A percentile compares a stretch with the other conserved stretches of the same genome.
These are phyloP conservation scores for Rhizopus microsporus DNA, from an alignment of 371 early-diverging fungal genomes.

Conservation along the genomic window DNA sequence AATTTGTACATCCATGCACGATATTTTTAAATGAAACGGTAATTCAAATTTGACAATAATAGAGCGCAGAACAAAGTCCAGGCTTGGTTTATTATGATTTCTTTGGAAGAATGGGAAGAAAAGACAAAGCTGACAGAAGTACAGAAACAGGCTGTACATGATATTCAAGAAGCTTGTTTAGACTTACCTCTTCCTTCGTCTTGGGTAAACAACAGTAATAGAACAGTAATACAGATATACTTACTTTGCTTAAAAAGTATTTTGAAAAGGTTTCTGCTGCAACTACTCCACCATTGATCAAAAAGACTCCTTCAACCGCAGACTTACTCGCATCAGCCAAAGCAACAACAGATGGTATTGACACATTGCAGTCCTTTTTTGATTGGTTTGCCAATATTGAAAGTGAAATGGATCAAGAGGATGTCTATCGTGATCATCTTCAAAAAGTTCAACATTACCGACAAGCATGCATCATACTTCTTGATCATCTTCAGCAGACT, in stretches of 20 bases:
- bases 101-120: slow-evolving; percentile 72
- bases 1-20: too few relatives aligned
- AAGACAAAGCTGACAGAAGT: slow-evolving; percentile 57
- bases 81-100: slow-evolving; percentile 16
- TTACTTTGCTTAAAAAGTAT: slow-evolving; percentile 9
- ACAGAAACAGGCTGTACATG: slow-evolving; percentile 61
- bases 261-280: slow-evolving; percentile 22
- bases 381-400: slow-evolving; percentile 88
- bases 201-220: slow-evolving; percentile 30
- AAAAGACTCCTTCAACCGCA: slow-evolving; percentile 48
- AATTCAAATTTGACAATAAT: too few relatives aligned
- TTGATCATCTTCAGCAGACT: slow-evolving; percentile 57
- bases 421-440: slow-evolving; percentile 70
- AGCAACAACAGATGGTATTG: slow-evolving; percentile 57
- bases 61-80: not conserved
- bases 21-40: too few relatives aligned
- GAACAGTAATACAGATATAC: not conserved
- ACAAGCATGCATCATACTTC: slow-evolving; percentile 59
- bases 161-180: slow-evolving; percentile 67
- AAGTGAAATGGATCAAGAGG: slow-evolving; percentile 80
- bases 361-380: slow-evolving; percentile 86
- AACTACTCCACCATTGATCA: slow-evolving; percentile 27
- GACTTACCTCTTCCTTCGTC: slow-evolving; percentile 69
- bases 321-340: slow-evolving; percentile 34
- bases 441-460: slow-evolving; percentile 50